These are phyloP conservation scores for Rosa hybrid DNA, from an alignment of 331 rosid species.

Conservation along the genomic window DNA sequence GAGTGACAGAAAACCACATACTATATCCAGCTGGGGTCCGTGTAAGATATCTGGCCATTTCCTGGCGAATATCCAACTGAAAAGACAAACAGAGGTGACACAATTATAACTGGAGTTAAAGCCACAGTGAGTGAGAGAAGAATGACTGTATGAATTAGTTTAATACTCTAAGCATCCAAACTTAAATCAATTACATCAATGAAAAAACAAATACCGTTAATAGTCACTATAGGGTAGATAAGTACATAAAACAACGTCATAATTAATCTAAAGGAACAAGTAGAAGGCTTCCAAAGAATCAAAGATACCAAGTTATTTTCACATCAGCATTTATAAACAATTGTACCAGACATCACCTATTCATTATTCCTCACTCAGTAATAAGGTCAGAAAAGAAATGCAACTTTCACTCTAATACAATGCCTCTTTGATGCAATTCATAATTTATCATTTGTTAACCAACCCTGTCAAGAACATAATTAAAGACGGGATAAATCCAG, in stretches of 20 bases:
- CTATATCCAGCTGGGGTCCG: conserved; percentile 86
- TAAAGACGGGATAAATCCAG: not conserved
- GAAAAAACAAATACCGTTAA: not conserved
- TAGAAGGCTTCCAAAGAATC: not conserved
- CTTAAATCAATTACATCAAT: not conserved
- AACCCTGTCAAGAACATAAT: not conserved
- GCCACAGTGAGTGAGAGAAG: too few species aligned
- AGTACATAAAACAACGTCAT: not conserved
- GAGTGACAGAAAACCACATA: conserved; percentile 89
- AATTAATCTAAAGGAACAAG: not conserved
- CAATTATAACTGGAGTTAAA: not conserved
- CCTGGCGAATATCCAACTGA: conserved; percentile 99
- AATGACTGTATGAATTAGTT: not conserved
- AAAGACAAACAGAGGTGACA: conserved; percentile 17
- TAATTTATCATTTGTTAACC: not conserved
- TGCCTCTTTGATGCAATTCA: not conserved
- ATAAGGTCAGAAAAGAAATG: not conserved
- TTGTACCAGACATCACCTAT: not conserved
- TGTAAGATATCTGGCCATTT: conserved; percentile 96
- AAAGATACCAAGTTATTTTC: not conserved
- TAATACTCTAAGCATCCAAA: not conserved
- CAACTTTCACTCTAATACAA: not conserved
- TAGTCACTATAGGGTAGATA: not conserved
- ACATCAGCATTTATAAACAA: not conserved
- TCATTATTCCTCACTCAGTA: conserved; percentile 6